Conservation (phyloP, 495 filamentous ascomycete genomes). For the Tirmania nivea region DNA sequence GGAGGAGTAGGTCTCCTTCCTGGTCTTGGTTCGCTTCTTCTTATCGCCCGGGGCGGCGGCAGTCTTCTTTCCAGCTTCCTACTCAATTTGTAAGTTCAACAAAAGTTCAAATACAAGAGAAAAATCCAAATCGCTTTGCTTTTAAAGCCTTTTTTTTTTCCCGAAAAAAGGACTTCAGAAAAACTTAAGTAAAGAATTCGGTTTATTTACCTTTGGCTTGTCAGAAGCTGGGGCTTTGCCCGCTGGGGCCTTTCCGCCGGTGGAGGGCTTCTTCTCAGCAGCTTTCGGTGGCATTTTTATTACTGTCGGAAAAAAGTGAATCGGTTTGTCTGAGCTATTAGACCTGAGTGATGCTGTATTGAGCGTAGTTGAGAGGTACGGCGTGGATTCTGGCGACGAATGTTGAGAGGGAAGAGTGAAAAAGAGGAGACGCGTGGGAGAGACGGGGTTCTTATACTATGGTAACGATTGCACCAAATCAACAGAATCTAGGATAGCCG, state of each 20-base stretch:
- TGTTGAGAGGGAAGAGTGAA: conserved; percentile 25
- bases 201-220: conserved; percentile 35
- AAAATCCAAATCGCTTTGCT: not conserved
- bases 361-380: conserved; percentile 5
- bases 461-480: conserved; percentile 16
- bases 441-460: conserved; percentile 22
- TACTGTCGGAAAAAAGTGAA: conserved; percentile 5
- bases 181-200: conserved; percentile 25
- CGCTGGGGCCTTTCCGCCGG: conserved; percentile 87
- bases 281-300: conserved; percentile 84
- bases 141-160: not conserved
- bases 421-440: conserved; percentile 25
- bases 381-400: conserved; percentile 21
- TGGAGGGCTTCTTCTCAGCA: conserved; percentile 90
- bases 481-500: conserved; percentile 7
- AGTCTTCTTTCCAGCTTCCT: conserved; percentile 96
- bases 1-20: conserved; percentile 98
- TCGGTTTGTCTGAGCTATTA: conserved; percentile 2
- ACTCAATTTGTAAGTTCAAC: conserved; percentile 5
- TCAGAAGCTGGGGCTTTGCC: conserved; percentile 61
- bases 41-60: conserved; percentile 78
- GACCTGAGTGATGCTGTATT: not conserved
- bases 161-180: not conserved
- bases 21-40: conserved; percentile 99
- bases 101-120: conserved; percentile 1